These are phyloP conservation scores for Chionographis japonica DNA, from an alignment of 106 monocot genomes.

Conservation along the genomic window DNA sequence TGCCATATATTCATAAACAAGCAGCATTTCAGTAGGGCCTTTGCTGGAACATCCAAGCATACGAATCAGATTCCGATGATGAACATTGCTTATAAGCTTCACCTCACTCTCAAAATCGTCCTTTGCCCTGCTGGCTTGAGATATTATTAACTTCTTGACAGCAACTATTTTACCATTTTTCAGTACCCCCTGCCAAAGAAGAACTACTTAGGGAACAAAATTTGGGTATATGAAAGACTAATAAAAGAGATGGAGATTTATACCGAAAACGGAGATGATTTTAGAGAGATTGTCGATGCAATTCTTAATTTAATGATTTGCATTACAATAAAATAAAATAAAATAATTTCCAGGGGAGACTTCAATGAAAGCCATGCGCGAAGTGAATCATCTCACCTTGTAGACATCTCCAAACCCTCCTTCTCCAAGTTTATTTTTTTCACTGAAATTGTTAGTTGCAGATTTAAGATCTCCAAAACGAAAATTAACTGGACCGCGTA, in stretches of 20 bases:
- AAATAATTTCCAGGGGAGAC: neutral
- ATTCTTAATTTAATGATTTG: too few relatives aligned
- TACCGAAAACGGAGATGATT: too few relatives aligned
- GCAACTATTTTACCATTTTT: slow-evolving; percentile 60
- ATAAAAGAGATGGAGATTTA: too few relatives aligned
- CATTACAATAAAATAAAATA: neutral
- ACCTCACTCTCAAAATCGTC: slow-evolving; percentile 58
- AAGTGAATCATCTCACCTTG: slow-evolving; percentile 21
- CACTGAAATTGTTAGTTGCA: slow-evolving; percentile 56
- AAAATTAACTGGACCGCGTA: slow-evolving; percentile 50
- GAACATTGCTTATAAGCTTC: slow-evolving; percentile 78
- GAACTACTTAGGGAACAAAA: neutral
- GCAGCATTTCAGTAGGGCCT: slow-evolving; percentile 39
- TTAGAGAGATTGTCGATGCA: too few relatives aligned
- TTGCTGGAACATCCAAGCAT: slow-evolving; percentile 69
- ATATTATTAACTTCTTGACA: slow-evolving; percentile 55
- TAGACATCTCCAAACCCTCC: slow-evolving; percentile 77
- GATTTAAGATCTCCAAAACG: slow-evolving; percentile 52
- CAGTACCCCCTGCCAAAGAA: slow-evolving; percentile 36
- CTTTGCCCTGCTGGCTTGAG: slow-evolving; percentile 28
- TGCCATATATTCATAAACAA: slow-evolving; percentile 79
- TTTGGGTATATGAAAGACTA: too few relatives aligned
- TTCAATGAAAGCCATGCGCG: neutral
- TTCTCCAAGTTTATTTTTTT: slow-evolving; percentile 59
- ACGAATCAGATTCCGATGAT: slow-evolving; percentile 61